Base-by-base conservation (phyloP, 345 rosid genomes). In the Crucihimalaya himalaica region DNA sequence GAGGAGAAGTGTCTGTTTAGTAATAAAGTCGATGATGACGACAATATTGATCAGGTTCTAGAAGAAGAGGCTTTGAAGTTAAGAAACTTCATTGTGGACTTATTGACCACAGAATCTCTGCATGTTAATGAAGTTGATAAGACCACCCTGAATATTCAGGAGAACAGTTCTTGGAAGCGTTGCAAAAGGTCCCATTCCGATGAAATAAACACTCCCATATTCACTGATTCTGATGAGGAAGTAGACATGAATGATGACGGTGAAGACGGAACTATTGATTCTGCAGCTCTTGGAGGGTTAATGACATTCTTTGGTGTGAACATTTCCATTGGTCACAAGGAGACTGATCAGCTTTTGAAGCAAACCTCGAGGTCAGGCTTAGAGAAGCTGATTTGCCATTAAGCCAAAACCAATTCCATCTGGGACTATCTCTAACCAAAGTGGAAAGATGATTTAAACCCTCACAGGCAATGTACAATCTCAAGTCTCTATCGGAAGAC, bases 171-270 rank as follows among this genome's bases (percentile, higher is more conserved):
- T 69, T 92, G 76, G 91, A 86, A 76, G 91, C 85, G 79, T 80
- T 89, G 72, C 84, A 89, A 81, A 83, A 71, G 37, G 84, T 78
- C 86, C 63, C 82, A 80, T 46, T 79, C 87, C 16, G 87, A 77
- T 71, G 74, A 61, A 68, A 80, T 82, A 19, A 89, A 82, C 58
- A 79, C 80, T 68, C 81, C 84, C n/a, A n/a, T n/a, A n/a, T n/a
- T 81, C 31, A 80, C 89, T 1, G 98, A 89, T 66, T 87, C 95
- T 2, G 95, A 88, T n/a, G 97, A 88, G 67, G 92, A 91, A 72
- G 92, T 51, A 16, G 96, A 89, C 66, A 81, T 87, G 14, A 92
- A 91, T 64, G 97, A 94, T 61, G 90, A 87, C 47, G 92, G 85
- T 53, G 88, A 85, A 78, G 88, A 91, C 84, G 56, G 48, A 39